phyloP scores from a whole-genome alignment of 73 alveolate species.

The Blepharisma stoltei region DNA sequence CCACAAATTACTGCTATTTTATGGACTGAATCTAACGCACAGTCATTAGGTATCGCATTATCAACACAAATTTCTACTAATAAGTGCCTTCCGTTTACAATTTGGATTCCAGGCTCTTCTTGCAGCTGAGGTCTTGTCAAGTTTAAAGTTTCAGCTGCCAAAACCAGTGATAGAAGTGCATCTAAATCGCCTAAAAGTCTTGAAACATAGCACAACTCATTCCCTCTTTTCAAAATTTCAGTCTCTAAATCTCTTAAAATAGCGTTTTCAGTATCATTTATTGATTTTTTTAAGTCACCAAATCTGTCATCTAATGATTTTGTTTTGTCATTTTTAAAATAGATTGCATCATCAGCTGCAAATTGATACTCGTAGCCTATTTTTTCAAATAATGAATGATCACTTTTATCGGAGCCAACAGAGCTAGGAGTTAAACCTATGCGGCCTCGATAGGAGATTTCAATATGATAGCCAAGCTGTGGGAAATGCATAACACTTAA shows the following conservation, averaged over 20 bases:
- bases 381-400: too few species aligned
- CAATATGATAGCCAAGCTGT: too few species aligned
- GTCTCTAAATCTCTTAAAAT: not conserved
- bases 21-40: conserved; percentile 28
- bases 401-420: too few species aligned
- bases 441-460: too few species aligned
- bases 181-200: not conserved
- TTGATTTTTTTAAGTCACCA: conserved; percentile 16
- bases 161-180: not conserved
- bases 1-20: conserved; percentile 57
- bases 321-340: conserved; percentile 14
- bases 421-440: too few species aligned
- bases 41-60: conserved; percentile 10
- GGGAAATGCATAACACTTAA: too few species aligned
- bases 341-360: not conserved
- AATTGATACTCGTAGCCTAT: not conserved
- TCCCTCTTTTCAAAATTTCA: not conserved
- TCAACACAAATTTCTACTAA: conserved; percentile 15
- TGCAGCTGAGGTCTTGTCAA: not conserved
- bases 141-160: conserved; percentile 8
- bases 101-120: not conserved
- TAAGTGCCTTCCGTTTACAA: conserved; percentile 21
- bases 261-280: conserved; percentile 8
- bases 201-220: not conserved
- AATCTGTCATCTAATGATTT: conserved; percentile 17